Evolutionary conservation across 2,329 filamentous ascomycete species (phyloP).

Genomic region (Aspergillus cejpii): DNA sequence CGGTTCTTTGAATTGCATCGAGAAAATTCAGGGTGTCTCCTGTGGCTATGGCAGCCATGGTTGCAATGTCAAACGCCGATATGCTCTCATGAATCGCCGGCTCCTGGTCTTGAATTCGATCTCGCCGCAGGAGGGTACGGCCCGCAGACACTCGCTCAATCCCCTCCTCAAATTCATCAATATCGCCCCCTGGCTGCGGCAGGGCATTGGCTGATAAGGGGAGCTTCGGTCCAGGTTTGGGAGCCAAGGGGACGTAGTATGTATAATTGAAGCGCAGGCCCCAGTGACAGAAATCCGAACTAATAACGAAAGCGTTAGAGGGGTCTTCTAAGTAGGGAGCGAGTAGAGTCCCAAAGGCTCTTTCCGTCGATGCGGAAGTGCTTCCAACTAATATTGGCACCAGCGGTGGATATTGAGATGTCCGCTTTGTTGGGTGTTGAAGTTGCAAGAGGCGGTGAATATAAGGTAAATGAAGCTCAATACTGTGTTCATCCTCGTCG

Average conservation of each 20-base stretch:
- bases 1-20: slow-evolving; percentile 60
- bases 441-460: slow-evolving; percentile 69
- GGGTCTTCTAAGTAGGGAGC: slow-evolving; percentile 71
- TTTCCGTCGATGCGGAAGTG: slow-evolving; percentile 61
- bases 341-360: slow-evolving; percentile 61
- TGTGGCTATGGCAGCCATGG: slow-evolving; percentile 77
- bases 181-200: slow-evolving; percentile 32
- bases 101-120: slow-evolving; percentile 28
- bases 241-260: slow-evolving; percentile 58
- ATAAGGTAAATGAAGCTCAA: slow-evolving; percentile 95
- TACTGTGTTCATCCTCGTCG: slow-evolving; percentile 81
- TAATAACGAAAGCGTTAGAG: slow-evolving; percentile 72
- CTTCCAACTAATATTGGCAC: slow-evolving; percentile 82
- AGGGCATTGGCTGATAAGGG: slow-evolving; percentile 39
- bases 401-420: slow-evolving; percentile 60
- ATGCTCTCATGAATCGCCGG: slow-evolving; percentile 78
- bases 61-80: slow-evolving; percentile 66
- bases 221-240: slow-evolving; percentile 31
- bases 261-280: slow-evolving; percentile 76
- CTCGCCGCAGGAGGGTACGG: slow-evolving; percentile 25
- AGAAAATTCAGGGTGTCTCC: slow-evolving; percentile 67
- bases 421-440: slow-evolving; percentile 45
- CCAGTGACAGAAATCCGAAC: slow-evolving; percentile 98
- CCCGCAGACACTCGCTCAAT: slow-evolving; percentile 27
- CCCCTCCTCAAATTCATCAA: slow-evolving; percentile 22